Evolutionary conservation across 306 rosid genomes (phyloP), one percentile per base, ranked within the genome.

Genomic region (Corylus avellana): DNA sequence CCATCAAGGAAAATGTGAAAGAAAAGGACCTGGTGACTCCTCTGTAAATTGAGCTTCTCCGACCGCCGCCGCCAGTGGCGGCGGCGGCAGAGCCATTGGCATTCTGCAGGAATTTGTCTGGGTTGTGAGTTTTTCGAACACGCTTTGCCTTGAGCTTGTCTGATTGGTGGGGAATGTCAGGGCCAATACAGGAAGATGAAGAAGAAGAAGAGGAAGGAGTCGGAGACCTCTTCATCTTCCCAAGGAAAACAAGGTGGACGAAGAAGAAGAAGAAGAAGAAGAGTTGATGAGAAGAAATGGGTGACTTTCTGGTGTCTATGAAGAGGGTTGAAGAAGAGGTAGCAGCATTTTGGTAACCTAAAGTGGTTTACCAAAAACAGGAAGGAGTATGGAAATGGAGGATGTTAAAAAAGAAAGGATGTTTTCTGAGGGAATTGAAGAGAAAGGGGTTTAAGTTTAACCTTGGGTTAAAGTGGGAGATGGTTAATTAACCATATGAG

Each of bases 31-130:
- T 96, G 56, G 98, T 94, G 72, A 94, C 98, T 75, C 98, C 98
- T 88, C 97, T 94, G 87, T 94, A 92, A 78, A 92, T 80, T 55
- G 98, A 94, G 86, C 96, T 94, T 87, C 98, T 89, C 69, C 90
- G 82, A 17, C 55, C 75, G 2, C 78, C 58, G 4, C 44, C 46
- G 46, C 6, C 44, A 5, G 8, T 1, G 46, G 46, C 7, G 46
- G 46, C 46, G 16, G 81, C 49, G 25, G 73, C 64, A 57, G 78
- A 76, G 66, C 6, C 17, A 25, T 58, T 78, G 55, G 12, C 81
- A 25, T 53, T 67, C 68, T 70, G 85, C 46, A 42, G 46, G 35
- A 84, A 81, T 55, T 88, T 83, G 49, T 79, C 70, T 72, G 81
- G 12, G 61, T 81, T 84, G 7, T 70, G 82, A 72, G 51, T 86